Conservation (phyloP, 805 yeast genomes). For the Pichia rugopelliculosa region DNA sequence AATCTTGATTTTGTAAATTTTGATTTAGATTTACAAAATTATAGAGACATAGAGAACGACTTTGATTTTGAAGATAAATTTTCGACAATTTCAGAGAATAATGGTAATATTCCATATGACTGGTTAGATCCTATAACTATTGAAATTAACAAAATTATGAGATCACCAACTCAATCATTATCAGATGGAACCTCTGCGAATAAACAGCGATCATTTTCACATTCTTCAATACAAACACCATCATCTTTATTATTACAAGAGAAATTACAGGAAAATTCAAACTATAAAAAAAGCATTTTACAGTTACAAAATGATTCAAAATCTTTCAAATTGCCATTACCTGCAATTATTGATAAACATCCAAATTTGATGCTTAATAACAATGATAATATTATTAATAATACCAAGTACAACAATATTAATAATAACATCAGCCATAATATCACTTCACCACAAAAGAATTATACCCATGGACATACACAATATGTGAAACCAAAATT, state of each 20-base stretch:
- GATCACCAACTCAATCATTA: background rate
- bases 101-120: conserved; percentile 18
- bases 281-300: conserved; percentile 3
- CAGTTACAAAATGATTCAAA: conserved; percentile 5
- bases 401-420: background rate
- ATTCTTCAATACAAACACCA: background rate
- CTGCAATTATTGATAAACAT: conserved; percentile 21
- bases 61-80: conserved; percentile 41
- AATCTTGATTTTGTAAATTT: conserved; percentile 41
- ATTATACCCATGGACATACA: background rate
- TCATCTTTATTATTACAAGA: conserved; percentile 1
- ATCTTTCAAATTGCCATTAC: conserved; percentile 21
- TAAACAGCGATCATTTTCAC: background rate
- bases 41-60: conserved; percentile 52
- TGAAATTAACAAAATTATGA: conserved; percentile 14
- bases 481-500: background rate
- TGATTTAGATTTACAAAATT: conserved; percentile 51
- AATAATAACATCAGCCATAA: background rate
- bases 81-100: conserved; percentile 23
- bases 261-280: conserved; percentile 4
- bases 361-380: background rate
- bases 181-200: background rate
- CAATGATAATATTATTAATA: too few relatives aligned
- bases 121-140: conserved; percentile 24
- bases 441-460: background rate